Base-by-base conservation (phyloP, 805 yeast species). In the Saccharomycopsis amapae region DNA sequence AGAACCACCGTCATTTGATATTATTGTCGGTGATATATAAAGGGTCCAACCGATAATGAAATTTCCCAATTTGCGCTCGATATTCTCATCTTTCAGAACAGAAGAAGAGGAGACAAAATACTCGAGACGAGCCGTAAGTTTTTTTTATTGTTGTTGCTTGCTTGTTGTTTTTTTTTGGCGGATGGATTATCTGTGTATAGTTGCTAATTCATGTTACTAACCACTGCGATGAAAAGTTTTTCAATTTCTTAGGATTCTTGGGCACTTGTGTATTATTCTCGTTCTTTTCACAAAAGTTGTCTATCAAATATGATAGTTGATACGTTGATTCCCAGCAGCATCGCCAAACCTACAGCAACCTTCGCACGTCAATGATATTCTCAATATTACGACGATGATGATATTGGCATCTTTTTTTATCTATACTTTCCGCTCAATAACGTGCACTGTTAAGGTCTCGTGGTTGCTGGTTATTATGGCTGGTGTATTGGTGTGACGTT, bases 201-300 rank as follows among this genome's bases (percentile, higher is more conserved):
- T n/a, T n/a, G n/a, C n/a, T n/a, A n/a, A n/a, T n/a, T n/a, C n/a
- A n/a, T n/a, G n/a, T n/a, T n/a, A n/a, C n/a, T n/a, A n/a, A n/a
- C n/a, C n/a, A n/a, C n/a, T n/a, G n/a, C n/a, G n/a, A n/a, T n/a
- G n/a, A n/a, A n/a, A n/a, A 69, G 73, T 81, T 81, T 57, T 81
- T 80, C 64, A 78, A 85, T 52, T 70, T 87, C 24, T 66, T 86
- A 24, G 95, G 95, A 13, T 86, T 85, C 55, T 61, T 86, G 13
- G 87, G 90, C 0, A 75, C 88, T 15, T 85, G 95, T 59, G 89
- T 85, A 12, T 64, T 80, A 28, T 86, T 87, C 60, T 81, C 90
- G 25, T 78, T 86, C 54, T 78, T 85, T 45, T 88, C 94, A 2
- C 94, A 84, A 61, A 71, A 58, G 33, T 49, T 65, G 40, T 58